Base-by-base conservation (phyloP, 1,284 basidiomycete species). In the Athelia psychrophila region DNA sequence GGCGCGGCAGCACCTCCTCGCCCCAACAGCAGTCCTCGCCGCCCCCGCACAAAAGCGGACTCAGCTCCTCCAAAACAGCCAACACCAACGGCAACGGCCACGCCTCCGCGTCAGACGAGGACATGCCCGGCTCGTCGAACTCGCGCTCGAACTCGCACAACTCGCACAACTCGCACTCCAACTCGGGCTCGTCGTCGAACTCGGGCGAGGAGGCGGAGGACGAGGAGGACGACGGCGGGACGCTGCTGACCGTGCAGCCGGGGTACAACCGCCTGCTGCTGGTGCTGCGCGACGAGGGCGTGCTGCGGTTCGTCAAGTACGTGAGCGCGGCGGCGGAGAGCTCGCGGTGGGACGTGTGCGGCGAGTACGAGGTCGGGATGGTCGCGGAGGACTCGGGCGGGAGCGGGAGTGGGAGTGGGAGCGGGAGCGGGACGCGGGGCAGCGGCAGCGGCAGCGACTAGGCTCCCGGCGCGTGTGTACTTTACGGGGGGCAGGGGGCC, bases 301-400 rank as follows among this genome's bases (percentile, higher is more conserved):
- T 99, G 45, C 88, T 98, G 86, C 81, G 83, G 40, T 97, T 96
- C 65, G 91, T 95, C 55, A 97, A 96, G 68, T 97, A 96, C 61
- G 83, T 96, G n/a, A 89, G 88, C 23, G 90, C 91, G 10, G 81
- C 83, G 1, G 94, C 94, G 1, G 82, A 86, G 36, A 91, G 93
- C 8, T 93, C 91, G 47, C 76, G 94, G 50, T 97, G 93, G 93
- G 94, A 97, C 66, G 74, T 96, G 2, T 91, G 84, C 57, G 87
- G 85, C 8, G 94, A 97, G 70, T 96, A 89, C 68, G 91, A 94
- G 65, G 86, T 95, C 16, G 87, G 86, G 3, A 80, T 86, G 74
- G 62, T 88, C 22, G 76, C 77, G 57, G 77, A 84, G 10, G 73
- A 76, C 1, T n/a, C n/a, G n/a, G n/a, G n/a, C n/a, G n/a, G n/a